Evolutionary conservation across 164 flowering plant genomes (phyloP), one percentile per base, ranked within the genome.

Genomic region (Piper longum): DNA sequence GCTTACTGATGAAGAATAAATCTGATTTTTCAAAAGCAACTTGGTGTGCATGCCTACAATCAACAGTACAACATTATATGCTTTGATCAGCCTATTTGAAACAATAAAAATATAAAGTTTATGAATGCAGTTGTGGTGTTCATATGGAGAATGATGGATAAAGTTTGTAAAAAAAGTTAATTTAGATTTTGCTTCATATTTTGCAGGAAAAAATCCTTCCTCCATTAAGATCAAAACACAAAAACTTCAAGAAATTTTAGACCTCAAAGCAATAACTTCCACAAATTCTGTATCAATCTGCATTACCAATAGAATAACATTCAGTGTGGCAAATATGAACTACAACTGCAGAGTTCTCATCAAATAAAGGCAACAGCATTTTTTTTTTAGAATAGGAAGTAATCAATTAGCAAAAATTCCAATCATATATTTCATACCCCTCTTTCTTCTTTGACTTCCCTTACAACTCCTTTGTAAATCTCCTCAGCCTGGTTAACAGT

Each of bases 371-470:
- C 2, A 26, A 26, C 1, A 0, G 36, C 36, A 0, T 26, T 26
- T 26, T 26, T 26, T 26, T 26, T 26, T 26, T 26, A 26, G 36
- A 26, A 26, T 26, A 26, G 1, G 2, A 13, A 58, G 52, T 3
- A 41, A 42, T 11, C 13, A 43, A 54, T 12, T 62, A 6, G 13
- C 26, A 26, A 7, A 16, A 16, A 2, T 56, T 16, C 48, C 52
- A 48, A 6, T 3, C 52, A 26, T 2, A 7, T 42, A 16, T 16
- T 40, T 40, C 91, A 77, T 84, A 89, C 98, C 63, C 96, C 96
- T 16, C 96, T 91, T 82, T 91, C 98, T 66, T 91, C 98, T 72
- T 85, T 80, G 51, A 91, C 88, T 83, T 91, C 98, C 78, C 96
- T 77, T 36, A 89, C 81, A 55, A 80, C 98, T 67, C 98, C 98